A percentile compares a stretch with the other conserved stretches of the same genome.
phyloP scores from a whole-genome alignment of 1,284 basidiomycete genomes.

The Malassezia furfur region DNA sequence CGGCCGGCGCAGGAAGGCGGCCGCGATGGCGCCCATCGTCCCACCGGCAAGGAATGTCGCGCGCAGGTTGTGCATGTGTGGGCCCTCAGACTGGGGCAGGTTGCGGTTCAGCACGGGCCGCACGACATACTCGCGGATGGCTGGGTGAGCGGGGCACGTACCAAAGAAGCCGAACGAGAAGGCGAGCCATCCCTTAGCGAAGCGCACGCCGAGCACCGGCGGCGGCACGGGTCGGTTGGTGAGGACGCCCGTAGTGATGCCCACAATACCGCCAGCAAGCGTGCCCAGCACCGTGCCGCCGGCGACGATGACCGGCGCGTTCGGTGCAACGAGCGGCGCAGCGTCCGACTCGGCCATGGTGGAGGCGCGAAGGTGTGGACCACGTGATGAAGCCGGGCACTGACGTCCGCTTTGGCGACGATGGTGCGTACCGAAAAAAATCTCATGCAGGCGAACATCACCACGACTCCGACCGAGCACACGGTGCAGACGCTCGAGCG shows the following conservation, averaged over 20 bases:
- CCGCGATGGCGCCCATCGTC: conserved; percentile 4
- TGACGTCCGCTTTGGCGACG: not conserved
- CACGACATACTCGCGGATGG: conserved; percentile 7
- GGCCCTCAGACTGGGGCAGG: not conserved
- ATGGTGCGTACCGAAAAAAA: conserved; percentile 1
- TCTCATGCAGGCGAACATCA: conserved; percentile 28
- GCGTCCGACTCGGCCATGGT: not conserved
- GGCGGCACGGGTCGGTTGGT: not conserved
- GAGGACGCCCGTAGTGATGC: not conserved
- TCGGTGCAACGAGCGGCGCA: not conserved
- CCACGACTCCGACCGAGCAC: conserved; percentile 27
- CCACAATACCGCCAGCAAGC: not conserved
- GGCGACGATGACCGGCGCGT: conserved; percentile 2
- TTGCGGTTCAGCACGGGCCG: not conserved
- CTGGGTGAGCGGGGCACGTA: conserved; percentile 1
- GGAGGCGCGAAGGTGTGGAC: not conserved
- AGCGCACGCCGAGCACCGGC: not conserved
- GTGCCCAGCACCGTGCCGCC: not conserved
- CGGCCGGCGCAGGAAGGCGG: not conserved
- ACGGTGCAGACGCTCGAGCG: conserved; percentile 42
- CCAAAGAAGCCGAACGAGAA: conserved; percentile 18
- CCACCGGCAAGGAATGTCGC: conserved; percentile 6
- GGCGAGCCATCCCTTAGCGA: conserved; percentile 4
- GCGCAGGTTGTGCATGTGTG: not conserved
- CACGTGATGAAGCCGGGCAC: not conserved